Conservation (phyloP, 768 basidiomycete species). For the Leccinum barrowsii region DNA sequence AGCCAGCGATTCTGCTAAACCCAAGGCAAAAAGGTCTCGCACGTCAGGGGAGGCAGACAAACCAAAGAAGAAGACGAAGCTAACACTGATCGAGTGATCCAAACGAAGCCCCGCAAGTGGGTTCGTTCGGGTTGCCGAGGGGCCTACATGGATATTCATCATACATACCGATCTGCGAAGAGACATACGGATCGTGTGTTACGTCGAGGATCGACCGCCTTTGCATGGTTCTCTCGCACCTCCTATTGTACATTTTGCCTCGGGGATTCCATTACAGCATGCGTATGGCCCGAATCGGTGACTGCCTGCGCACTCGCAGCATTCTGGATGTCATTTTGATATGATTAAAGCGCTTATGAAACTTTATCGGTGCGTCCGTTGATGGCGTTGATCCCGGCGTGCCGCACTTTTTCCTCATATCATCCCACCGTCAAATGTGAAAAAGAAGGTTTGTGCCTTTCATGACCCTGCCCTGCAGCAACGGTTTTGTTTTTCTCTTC, state of each 20-base stretch:
- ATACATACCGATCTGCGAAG: constrained; percentile 17
- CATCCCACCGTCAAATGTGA: constrained; percentile 19
- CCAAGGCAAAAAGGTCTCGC: constrained; percentile 24
- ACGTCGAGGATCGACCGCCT: constrained; percentile 21
- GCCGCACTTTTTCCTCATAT: constrained; percentile 12
- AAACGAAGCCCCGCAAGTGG: constrained; percentile 11
- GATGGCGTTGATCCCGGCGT: constrained; percentile 27
- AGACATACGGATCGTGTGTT: constrained; percentile 7
- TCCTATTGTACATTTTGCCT: constrained; percentile 8
- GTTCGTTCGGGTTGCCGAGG: constrained; percentile 19
- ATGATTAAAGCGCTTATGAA: constrained; percentile 28
- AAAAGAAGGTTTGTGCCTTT: constrained; percentile 23
- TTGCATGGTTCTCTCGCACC: constrained; percentile 5
- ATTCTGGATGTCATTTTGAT: constrained; percentile 21
- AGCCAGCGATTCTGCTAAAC: constrained; percentile 4
- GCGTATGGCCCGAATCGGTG: constrained; percentile 9
- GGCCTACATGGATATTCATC: constrained; percentile 5
- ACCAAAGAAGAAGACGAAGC: constrained; percentile 26
- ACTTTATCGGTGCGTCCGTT: constrained; percentile 23
- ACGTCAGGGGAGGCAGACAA: constrained; percentile 14
- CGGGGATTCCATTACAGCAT: constrained; percentile 23
- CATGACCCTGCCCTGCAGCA: not conserved
- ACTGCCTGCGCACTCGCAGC: constrained; percentile 11
- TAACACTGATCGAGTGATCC: constrained; percentile 23
- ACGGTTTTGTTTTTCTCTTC: constrained; percentile 1